A percentile compares a stretch with the other conserved stretches of the same genome.
phyloP scores from a whole-genome alignment of 208 protist genomes.

The Trypanosoma rangeli region DNA sequence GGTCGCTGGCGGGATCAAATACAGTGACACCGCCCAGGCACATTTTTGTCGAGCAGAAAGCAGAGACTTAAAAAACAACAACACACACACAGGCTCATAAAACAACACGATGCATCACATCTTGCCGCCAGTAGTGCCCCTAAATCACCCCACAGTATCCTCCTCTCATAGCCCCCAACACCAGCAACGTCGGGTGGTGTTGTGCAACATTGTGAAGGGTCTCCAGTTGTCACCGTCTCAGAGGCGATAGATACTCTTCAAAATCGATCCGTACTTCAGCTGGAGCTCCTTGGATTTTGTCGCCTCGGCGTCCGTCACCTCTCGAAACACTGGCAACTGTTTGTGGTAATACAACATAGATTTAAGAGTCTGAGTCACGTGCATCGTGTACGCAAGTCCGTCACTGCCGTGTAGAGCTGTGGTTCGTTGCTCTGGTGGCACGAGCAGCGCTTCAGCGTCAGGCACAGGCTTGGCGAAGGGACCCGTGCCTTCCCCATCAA shows the following conservation, averaged over 20 bases:
- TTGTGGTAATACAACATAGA: slow-evolving; percentile 50
- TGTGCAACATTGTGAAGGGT: background rate
- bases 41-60: too few species aligned
- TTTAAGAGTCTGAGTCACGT: slow-evolving; percentile 43
- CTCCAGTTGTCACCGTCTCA: background rate
- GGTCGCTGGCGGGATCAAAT: too few species aligned
- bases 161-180: background rate
- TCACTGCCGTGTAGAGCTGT: slow-evolving; percentile 8
- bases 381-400: slow-evolving; percentile 38
- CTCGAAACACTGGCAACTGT: slow-evolving; percentile 38
- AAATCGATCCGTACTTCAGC: slow-evolving; percentile 52
- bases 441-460: slow-evolving; percentile 14
- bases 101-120: too few species aligned
- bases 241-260: slow-evolving; percentile 61
- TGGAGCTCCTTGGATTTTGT: slow-evolving; percentile 46
- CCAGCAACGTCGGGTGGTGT: background rate
- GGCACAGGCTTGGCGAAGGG: slow-evolving; percentile 26
- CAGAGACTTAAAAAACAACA: too few species aligned
- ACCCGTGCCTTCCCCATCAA: slow-evolving; percentile 7
- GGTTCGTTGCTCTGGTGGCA: slow-evolving; percentile 28
- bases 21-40: too few species aligned
- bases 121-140: background rate
- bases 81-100: too few species aligned
- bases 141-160: background rate
- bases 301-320: slow-evolving; percentile 46